These are phyloP conservation scores for Trichoderma sp. DNA, from an alignment of 2,329 filamentous ascomycete genomes.

Conservation along the genomic window DNA sequence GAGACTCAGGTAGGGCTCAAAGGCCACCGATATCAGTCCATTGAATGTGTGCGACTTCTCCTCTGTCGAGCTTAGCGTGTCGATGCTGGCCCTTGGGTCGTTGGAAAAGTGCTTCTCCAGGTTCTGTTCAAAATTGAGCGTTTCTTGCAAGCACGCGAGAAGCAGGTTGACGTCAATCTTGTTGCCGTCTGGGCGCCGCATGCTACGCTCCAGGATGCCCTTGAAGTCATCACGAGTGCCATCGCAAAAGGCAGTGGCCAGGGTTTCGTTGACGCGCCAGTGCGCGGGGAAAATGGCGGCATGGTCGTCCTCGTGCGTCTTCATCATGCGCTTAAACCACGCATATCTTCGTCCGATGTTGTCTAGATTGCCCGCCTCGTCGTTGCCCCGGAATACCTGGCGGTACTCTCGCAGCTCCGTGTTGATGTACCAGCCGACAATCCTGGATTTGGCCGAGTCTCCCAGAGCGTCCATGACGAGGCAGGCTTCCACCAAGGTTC, in stretches of 20 bases:
- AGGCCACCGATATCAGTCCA: conserved; percentile 91
- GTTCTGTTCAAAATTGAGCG: conserved; percentile 92
- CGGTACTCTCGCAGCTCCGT: conserved; percentile 94
- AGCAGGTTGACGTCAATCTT: conserved; percentile 88
- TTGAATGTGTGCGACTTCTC: conserved; percentile 78
- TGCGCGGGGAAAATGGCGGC: conserved; percentile 79
- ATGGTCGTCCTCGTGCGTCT: conserved; percentile 94
- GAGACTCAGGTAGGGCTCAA: conserved; percentile 93
- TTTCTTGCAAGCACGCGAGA: conserved; percentile 88
- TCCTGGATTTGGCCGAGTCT: conserved; percentile 75
- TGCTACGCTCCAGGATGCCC: conserved; percentile 83
- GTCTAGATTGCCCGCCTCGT: conserved; percentile 93
- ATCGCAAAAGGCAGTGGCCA: conserved; percentile 92
- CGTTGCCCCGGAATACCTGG: conserved; percentile 92
- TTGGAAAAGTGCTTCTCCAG: conserved; percentile 81
- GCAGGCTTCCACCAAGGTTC: conserved; percentile 81
- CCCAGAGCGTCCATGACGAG: conserved; percentile 93
- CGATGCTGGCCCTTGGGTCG: conserved; percentile 76
- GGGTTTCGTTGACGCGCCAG: conserved; percentile 88
- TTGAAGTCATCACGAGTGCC: conserved; percentile 95
- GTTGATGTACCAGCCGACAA: conserved; percentile 98
- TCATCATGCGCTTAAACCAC: conserved; percentile 95
- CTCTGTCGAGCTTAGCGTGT: conserved; percentile 80
- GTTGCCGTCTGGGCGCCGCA: conserved; percentile 74
- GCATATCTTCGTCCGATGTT: conserved; percentile 94